Percentiles rank a stretch among this genome's conserved stretches.
Evolutionary conservation across 23 red algal species (phyloP).

Genomic region (Agarophyton chilense): DNA sequence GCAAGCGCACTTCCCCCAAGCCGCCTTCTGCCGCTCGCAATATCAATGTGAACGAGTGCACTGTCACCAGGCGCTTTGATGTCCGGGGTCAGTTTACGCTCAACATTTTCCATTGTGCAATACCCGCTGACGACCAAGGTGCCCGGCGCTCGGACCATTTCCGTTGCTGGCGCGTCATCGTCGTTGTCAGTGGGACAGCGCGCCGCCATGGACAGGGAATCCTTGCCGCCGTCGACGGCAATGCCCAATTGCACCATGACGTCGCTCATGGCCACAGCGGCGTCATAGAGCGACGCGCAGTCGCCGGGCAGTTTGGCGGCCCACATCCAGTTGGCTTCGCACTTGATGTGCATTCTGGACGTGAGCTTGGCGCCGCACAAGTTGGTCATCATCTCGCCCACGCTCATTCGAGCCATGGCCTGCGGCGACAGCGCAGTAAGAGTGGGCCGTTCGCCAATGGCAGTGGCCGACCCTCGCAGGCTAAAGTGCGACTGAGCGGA

Average conservation of each 20-base stretch:
- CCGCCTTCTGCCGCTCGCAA: conserved; percentile 61
- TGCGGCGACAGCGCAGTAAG: conserved; percentile 73
- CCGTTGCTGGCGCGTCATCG: no score
- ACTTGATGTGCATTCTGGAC: conserved; percentile 80
- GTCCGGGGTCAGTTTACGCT: conserved; percentile 78
- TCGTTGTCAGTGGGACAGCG: conserved; percentile 65
- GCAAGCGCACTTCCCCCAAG: conserved; percentile 88
- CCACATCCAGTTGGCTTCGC: conserved; percentile 99
- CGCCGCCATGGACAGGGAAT: conserved; percentile 96
- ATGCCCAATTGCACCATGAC: conserved; percentile 85
- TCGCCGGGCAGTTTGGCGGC: conserved; percentile 92
- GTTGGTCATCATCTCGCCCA: conserved; percentile 99
- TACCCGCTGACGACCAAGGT: conserved; percentile 96
- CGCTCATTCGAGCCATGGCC: conserved; percentile 98
- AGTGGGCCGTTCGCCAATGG: conserved; percentile 85
- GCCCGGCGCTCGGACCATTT: conserved; percentile 92
- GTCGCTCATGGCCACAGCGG: conserved; percentile 81
- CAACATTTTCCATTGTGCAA: conserved; percentile 78
- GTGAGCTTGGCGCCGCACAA: conserved; percentile 78
- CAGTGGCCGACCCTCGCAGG: conserved; percentile 71
- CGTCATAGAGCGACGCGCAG: conserved; percentile 86
- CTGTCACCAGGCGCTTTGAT: conserved; percentile 79
- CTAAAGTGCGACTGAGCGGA: conserved; percentile 71
- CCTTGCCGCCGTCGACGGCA: conserved; percentile 98
- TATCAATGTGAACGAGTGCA: conserved; percentile 73